These are phyloP conservation scores for Apiotrichum laibachii DNA, from an alignment of 1,284 basidiomycete genomes.

Conservation along the genomic window DNA sequence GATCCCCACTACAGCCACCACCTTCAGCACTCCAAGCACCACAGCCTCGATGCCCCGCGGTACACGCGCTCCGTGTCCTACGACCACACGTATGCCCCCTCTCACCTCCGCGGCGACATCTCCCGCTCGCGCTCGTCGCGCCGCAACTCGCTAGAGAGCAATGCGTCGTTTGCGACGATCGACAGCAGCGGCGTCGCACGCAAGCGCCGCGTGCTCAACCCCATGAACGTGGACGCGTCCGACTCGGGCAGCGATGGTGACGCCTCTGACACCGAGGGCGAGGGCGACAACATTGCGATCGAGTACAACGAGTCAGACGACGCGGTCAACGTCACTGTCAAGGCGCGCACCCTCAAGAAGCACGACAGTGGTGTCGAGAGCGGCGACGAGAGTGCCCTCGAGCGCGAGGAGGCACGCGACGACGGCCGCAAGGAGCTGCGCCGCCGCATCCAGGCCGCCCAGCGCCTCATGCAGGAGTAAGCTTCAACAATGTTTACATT, in stretches of 20 bases:
- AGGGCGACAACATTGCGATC: neutral
- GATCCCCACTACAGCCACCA: neutral
- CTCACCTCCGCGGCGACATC: neutral
- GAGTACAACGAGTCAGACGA: neutral
- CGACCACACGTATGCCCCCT: neutral
- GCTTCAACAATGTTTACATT: neutral
- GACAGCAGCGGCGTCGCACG: neutral
- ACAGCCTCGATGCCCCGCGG: neutral
- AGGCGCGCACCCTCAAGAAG: neutral
- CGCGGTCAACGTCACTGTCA: neutral
- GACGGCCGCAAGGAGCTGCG: neutral
- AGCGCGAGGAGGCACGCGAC: neutral
- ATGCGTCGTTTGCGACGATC: neutral
- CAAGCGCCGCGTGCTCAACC: slow-evolving; percentile 5
- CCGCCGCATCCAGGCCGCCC: neutral
- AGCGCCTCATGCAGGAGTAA: neutral
- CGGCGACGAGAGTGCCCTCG: neutral
- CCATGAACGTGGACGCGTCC: neutral
- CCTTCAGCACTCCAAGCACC: neutral
- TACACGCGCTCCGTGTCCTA: neutral
- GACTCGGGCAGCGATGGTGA: neutral
- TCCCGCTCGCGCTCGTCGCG: neutral
- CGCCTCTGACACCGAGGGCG: neutral
- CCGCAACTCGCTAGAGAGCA: neutral
- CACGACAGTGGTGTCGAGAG: neutral